phyloP scores from a whole-genome alignment of 2,329 filamentous ascomycete species.

The Diaporthe caulivora region DNA sequence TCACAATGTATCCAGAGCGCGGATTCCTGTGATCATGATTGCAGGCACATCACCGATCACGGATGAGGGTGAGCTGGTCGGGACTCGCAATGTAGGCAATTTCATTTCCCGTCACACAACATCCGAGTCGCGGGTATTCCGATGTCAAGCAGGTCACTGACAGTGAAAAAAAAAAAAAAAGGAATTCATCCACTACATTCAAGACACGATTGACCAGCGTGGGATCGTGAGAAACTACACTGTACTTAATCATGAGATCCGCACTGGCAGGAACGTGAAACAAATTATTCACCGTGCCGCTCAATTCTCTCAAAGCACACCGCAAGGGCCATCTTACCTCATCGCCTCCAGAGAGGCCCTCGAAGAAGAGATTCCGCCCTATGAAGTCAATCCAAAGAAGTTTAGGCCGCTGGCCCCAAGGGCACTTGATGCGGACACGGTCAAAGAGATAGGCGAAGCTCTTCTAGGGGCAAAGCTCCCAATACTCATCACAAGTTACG shows the following conservation, averaged over 20 bases:
- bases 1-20: constrained; percentile 46
- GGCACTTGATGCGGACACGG: not conserved
- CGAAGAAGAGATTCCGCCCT: constrained; percentile 49
- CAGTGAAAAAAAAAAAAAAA: no score
- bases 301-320: constrained; percentile 32
- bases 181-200: not conserved
- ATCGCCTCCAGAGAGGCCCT: constrained; percentile 46
- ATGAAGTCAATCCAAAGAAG: not conserved
- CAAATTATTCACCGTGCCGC: constrained; percentile 24
- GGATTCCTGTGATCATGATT: constrained; percentile 51
- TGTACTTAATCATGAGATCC: not conserved
- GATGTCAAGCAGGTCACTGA: no score
- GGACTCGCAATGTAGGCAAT: constrained; percentile 42
- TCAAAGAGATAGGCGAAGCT: not conserved
- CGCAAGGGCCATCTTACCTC: constrained; percentile 45
- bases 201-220: not conserved
- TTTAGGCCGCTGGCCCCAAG: not conserved
- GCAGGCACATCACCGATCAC: constrained; percentile 50
- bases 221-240: not conserved
- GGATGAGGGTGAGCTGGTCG: constrained; percentile 46
- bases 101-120: not conserved
- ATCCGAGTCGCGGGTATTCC: no score
- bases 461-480: not conserved
- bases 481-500: not conserved
- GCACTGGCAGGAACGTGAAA: not conserved